Evolutionary conservation across 2,329 filamentous ascomycete genomes (phyloP).

Genomic region (Pseudogymnoascus sp.): DNA sequence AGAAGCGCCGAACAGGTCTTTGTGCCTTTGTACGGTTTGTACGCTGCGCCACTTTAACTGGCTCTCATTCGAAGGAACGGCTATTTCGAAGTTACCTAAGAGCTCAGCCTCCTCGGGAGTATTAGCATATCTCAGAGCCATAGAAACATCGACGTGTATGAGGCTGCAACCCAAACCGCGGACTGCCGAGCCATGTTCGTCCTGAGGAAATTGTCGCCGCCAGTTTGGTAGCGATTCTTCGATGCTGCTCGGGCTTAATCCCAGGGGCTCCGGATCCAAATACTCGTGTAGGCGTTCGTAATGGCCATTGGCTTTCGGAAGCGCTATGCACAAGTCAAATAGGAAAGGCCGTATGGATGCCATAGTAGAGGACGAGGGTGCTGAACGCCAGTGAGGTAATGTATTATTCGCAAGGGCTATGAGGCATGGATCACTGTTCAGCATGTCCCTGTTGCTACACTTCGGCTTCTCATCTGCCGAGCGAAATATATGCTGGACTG

Average conservation of each 20-base stretch:
- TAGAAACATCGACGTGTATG: slow-evolving; percentile 55
- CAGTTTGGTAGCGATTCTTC: slow-evolving; percentile 47
- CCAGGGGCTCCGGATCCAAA: background rate
- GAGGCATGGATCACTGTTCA: slow-evolving; percentile 59
- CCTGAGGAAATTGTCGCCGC: slow-evolving; percentile 51
- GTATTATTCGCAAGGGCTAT: slow-evolving; percentile 49
- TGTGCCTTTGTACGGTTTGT: slow-evolving; percentile 50
- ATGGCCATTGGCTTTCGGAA: slow-evolving; percentile 53
- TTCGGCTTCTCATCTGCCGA: slow-evolving; percentile 44
- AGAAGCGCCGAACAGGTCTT: slow-evolving; percentile 42
- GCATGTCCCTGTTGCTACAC: slow-evolving; percentile 49
- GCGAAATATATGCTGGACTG: slow-evolving; percentile 32
- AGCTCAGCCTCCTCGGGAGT: slow-evolving; percentile 55
- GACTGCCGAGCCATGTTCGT: slow-evolving; percentile 43
- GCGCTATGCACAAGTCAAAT: slow-evolving; percentile 48
- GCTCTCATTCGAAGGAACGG: slow-evolving; percentile 41
- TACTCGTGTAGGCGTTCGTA: slow-evolving; percentile 32
- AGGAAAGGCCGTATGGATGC: background rate
- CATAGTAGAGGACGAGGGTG: slow-evolving; percentile 35
- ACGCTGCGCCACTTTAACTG: slow-evolving; percentile 52
- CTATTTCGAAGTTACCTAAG: slow-evolving; percentile 52
- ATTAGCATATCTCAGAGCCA: slow-evolving; percentile 50
- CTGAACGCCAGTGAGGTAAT: slow-evolving; percentile 52
- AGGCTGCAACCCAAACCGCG: slow-evolving; percentile 49
- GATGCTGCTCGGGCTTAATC: background rate